A percentile compares a stretch with the other conserved stretches of the same genome.
These are phyloP conservation scores for Pseudonitzschia multistriata DNA, from an alignment of 108 stramenopile species.

Conservation along the genomic window DNA sequence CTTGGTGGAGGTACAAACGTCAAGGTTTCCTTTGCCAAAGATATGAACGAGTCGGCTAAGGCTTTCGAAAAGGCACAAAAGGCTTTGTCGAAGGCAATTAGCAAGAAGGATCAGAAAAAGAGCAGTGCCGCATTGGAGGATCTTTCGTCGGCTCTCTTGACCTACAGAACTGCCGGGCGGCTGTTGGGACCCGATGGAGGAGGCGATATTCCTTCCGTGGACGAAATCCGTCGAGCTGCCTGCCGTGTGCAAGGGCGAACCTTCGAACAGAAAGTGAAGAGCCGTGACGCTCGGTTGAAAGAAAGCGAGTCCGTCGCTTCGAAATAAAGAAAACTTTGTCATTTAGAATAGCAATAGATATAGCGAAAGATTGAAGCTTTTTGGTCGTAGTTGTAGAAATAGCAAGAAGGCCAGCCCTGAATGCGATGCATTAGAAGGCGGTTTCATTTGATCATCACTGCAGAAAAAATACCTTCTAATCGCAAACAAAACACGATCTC, in stretches of 20 bases:
- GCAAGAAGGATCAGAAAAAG: slow-evolving; percentile 62
- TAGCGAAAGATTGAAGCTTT: background rate
- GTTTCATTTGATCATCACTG: too few relatives aligned
- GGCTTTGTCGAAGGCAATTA: slow-evolving; percentile 53
- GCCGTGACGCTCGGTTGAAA: slow-evolving; percentile 46
- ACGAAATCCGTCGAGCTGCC: slow-evolving; percentile 69
- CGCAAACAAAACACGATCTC: too few relatives aligned
- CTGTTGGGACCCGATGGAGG: slow-evolving; percentile 79
- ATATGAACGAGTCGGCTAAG: slow-evolving; percentile 61
- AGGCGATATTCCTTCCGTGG: slow-evolving; percentile 84
- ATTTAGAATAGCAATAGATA: background rate
- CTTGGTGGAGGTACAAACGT: slow-evolving; percentile 77
- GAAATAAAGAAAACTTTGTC: background rate
- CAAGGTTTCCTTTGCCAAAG: slow-evolving; percentile 71
- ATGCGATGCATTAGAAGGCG: too few relatives aligned
- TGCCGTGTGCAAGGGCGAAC: slow-evolving; percentile 59
- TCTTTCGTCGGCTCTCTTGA: slow-evolving; percentile 55
- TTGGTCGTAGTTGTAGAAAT: too few relatives aligned
- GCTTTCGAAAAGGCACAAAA: slow-evolving; percentile 69
- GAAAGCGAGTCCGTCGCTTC: background rate
- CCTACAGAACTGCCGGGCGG: slow-evolving; percentile 63
- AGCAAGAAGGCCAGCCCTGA: too few relatives aligned
- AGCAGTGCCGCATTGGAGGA: slow-evolving; percentile 55
- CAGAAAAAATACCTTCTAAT: too few relatives aligned
- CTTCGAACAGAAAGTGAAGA: slow-evolving; percentile 70